Conservation (phyloP, 441 rosid species). For the Pelargonium citronellum region DNA sequence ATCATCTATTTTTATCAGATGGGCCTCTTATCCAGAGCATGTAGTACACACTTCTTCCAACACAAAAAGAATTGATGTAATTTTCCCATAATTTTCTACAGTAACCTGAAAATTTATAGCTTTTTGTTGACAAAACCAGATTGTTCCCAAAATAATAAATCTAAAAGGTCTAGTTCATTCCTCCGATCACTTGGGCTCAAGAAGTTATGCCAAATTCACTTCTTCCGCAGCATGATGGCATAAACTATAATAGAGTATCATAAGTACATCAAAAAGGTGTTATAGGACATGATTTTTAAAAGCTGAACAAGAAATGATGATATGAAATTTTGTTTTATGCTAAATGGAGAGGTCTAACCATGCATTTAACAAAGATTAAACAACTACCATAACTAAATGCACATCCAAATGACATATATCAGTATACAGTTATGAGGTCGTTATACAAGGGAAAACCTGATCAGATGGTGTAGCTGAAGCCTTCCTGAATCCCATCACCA, state of each 20-base stretch:
- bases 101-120: neutral
- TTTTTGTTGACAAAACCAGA: conserved; percentile 2
- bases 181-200: neutral
- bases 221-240: neutral
- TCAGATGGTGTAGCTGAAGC: conserved; percentile 66
- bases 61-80: neutral
- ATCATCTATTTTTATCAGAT: neutral
- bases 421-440: conserved; percentile 17
- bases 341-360: conserved; percentile 4
- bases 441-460: conserved; percentile 53
- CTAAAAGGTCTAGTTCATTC: neutral
- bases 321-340: neutral
- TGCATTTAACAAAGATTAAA: neutral
- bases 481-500: conserved; percentile 96
- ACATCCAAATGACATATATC: conserved; percentile 5
- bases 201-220: neutral
- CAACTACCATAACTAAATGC: neutral
- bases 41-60: neutral
- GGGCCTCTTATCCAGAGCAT: neutral
- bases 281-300: neutral
- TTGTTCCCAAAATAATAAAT: neutral
- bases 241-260: neutral
- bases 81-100: neutral
- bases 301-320: neutral
- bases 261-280: neutral